These are phyloP conservation scores for Trametopsis cervina DNA, from an alignment of 768 basidiomycete species.

Conservation along the genomic window DNA sequence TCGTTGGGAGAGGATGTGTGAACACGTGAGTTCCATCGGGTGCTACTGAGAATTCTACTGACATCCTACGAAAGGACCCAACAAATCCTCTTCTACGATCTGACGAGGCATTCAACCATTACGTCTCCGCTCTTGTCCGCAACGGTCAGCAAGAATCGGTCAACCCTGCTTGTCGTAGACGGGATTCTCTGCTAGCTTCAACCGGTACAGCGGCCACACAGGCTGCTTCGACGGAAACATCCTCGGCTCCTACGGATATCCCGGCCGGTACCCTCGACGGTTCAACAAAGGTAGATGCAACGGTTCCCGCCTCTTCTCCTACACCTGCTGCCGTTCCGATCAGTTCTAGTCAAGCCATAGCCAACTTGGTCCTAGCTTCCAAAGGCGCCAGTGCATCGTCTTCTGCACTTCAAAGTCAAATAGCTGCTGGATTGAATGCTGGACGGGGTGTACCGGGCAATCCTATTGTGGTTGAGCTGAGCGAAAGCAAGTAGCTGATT, in stretches of 20 bases:
- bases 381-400: neutral
- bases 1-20: constrained; percentile 79
- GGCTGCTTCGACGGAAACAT: neutral
- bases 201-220: neutral
- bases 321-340: constrained; percentile 2
- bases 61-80: constrained; percentile 42
- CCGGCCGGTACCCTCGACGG: no score
- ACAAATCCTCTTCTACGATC: constrained; percentile 64
- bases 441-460: constrained; percentile 39
- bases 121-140: constrained; percentile 60
- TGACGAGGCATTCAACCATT: constrained; percentile 68
- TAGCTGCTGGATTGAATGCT: constrained; percentile 35
- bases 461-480: constrained; percentile 77
- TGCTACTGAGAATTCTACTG: neutral
- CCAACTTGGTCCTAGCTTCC: constrained; percentile 31
- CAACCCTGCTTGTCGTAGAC: constrained; percentile 55
- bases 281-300: no score
- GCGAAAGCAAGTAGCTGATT: constrained; percentile 68
- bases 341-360: constrained; percentile 30
- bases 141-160: constrained; percentile 51
- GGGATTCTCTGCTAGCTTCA: constrained; percentile 52
- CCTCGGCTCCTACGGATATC: neutral
- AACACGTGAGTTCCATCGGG: constrained; percentile 55
- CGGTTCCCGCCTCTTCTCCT: constrained; percentile 3
- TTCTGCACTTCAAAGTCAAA: constrained; percentile 25